Evolutionary conservation across 345 rosid species (phyloP), one percentile per base, ranked within the genome.

Genomic region (Durio zibethinus): DNA sequence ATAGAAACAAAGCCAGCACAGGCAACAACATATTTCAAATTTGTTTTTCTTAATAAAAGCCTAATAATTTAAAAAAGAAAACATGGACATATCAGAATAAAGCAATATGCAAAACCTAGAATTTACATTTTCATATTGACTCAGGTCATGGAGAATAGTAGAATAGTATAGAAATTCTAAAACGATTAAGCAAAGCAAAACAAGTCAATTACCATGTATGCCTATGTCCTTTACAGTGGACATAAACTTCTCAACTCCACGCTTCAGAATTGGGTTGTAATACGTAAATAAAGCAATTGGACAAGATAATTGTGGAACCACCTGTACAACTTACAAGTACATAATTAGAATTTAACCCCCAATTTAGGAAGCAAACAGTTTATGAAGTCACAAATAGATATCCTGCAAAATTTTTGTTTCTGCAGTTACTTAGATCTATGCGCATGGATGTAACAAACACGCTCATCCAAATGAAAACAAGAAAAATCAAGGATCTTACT

Each of bases 271-370:
- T 10, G 94, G 97, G 83, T 96, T 94, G 89, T 89, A 91, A 81
- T 96, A 92, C 5, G 97, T 88, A 82, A 94, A 92, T 82, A 96
- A 81, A 59, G 94, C 95, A 87, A 91, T 31, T 29, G 91, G 99
- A 79, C 93, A 91, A 68, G 98, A 89, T 73, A 96, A 63, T 76
- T 90, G 85, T 67, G 94, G 95, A 76, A 90, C 81, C 69, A 96
- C 94, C 99, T 91, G 84, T 27, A 53, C 31, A 79, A 61, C 27
- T 45, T 53, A 75, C 3, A 23, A 67, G 76, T 50, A 23, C 21
- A 45, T 47, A 8, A 72, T 29, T 29, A 76, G 48, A 71, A 50
- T 56, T 40, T 48, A 68, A 40, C 52, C 31, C 56, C 12, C 8
- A 12, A 36, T 10, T 33, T n/a, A 52, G 31, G 18, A 25, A 29